Evolutionary conservation across 352 stramenopile species (phyloP).

Genomic region (Lagenidium giganteum): DNA sequence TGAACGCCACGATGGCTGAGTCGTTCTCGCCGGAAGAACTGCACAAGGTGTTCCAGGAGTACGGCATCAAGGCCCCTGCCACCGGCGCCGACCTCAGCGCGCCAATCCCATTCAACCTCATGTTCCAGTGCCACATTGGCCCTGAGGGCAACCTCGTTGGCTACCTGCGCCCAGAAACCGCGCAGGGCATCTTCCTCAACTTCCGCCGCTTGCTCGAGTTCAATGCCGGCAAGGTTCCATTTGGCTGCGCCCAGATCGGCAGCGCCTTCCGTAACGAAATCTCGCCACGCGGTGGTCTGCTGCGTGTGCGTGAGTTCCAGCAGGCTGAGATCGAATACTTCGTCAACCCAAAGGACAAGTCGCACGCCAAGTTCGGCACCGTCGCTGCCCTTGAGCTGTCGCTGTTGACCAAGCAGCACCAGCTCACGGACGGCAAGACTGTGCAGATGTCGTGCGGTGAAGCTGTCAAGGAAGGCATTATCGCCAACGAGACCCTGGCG

Average conservation of each 20-base stretch:
- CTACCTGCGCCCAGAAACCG: conserved; percentile 98
- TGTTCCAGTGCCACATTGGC: conserved; percentile 99
- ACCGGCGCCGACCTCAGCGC: conserved; percentile 90
- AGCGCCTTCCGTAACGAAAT: conserved; percentile 96
- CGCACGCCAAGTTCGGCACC: conserved; percentile 94
- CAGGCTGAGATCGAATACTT: conserved; percentile 99
- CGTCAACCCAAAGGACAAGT: conserved; percentile 98
- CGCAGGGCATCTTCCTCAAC: conserved; percentile 99
- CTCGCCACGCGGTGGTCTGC: conserved; percentile 92
- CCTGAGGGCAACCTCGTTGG: conserved; percentile 95
- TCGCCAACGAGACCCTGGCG: conserved; percentile 98
- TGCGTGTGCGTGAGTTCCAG: conserved; percentile 99
- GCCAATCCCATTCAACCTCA: conserved; percentile 99
- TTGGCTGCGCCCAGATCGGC: conserved; percentile 83
- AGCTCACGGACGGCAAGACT: conserved; percentile 96
- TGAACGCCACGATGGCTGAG: conserved; percentile 95
- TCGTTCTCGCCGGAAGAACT: conserved; percentile 98
- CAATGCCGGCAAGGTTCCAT: conserved; percentile 93
- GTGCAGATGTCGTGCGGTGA: conserved; percentile 89
- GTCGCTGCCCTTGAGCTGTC: conserved; percentile 87
- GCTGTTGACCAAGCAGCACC: conserved; percentile 93
- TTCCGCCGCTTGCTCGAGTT: conserved; percentile 97
- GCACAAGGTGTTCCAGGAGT: conserved; percentile 91
- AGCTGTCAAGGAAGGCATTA: conserved; percentile 89
- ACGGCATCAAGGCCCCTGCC: conserved; percentile 92